Evolutionary conservation across 192 early-diverging fungal species (phyloP).

Genomic region (Gaertneriomyces semiglobifer): DNA sequence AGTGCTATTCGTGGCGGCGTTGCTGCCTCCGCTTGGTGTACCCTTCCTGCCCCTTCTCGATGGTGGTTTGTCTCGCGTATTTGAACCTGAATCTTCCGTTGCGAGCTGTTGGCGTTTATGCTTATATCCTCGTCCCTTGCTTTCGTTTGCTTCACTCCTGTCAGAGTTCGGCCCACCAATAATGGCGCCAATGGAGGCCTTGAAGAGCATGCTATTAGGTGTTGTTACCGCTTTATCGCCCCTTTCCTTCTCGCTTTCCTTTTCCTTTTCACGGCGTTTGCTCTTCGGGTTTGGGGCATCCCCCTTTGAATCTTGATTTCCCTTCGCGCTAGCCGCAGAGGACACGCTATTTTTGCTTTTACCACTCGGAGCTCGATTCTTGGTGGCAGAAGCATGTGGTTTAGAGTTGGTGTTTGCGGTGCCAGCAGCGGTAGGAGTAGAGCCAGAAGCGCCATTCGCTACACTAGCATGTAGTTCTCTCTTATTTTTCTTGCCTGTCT

Average conservation of each 20-base stretch:
- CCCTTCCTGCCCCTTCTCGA: not conserved
- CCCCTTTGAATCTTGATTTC: too few species aligned
- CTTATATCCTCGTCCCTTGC: constrained; percentile 22
- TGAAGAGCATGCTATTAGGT: constrained; percentile 1
- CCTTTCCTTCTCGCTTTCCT: too few species aligned
- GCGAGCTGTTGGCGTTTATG: constrained; percentile 16
- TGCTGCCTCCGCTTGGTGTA: not conserved
- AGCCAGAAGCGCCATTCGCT: not conserved
- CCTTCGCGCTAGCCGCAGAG: too few species aligned
- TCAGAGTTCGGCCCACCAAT: constrained; percentile 2
- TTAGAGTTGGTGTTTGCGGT: too few species aligned
- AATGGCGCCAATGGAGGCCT: constrained; percentile 21
- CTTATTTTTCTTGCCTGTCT: not conserved
- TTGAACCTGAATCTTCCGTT: too few species aligned
- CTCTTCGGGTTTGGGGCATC: too few species aligned
- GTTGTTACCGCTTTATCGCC: too few species aligned
- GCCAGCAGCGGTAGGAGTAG: not conserved
- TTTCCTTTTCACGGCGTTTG: too few species aligned
- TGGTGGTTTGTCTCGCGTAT: too few species aligned
- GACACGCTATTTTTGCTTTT: too few species aligned
- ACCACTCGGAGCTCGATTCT: too few species aligned
- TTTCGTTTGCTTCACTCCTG: not conserved
- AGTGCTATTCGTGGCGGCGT: not conserved
- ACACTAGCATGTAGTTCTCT: not conserved
- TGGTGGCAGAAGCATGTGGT: too few species aligned